A percentile compares a stretch with the other conserved stretches of the same genome.
phyloP scores from a whole-genome alignment of 257 asterid species.

The Schizonepeta tenuifolia region DNA sequence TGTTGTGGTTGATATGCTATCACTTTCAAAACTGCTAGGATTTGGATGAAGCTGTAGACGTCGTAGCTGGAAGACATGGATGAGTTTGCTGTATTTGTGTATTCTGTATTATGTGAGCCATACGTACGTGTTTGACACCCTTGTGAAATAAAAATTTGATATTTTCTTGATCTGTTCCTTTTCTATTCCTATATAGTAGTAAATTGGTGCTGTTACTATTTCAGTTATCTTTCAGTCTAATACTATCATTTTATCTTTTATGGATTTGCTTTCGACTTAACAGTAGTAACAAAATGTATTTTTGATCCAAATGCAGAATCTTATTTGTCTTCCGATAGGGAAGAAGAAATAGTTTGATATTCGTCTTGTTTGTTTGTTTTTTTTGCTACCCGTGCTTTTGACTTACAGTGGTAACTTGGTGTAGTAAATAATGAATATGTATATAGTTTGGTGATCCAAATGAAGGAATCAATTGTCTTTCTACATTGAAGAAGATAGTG shows the following conservation, averaged over 20 bases:
- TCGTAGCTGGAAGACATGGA: background rate
- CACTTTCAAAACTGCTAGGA: conserved; percentile 5
- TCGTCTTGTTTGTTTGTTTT: too few species aligned
- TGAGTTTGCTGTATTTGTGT: background rate
- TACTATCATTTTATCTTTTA: background rate
- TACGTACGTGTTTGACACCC: background rate
- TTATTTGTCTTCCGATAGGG: background rate
- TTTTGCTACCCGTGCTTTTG: too few species aligned
- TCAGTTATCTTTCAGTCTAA: background rate
- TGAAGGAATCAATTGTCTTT: too few species aligned
- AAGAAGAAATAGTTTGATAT: too few species aligned
- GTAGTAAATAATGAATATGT: too few species aligned
- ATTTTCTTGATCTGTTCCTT: background rate
- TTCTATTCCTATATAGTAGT: background rate
- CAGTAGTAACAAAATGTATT: background rate
- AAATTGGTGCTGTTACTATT: background rate
- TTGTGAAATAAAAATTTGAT: background rate
- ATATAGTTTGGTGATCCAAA: too few species aligned
- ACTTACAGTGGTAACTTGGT: too few species aligned
- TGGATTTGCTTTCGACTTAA: background rate
- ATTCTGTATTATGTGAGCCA: background rate
- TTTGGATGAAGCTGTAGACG: conserved; percentile 29
- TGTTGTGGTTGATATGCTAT: conserved; percentile 25
- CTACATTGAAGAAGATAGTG: too few species aligned
- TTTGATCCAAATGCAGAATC: too few species aligned